Base-by-base conservation (phyloP, 1,139 yeast species). In the Nakaseomyces kungkrabaensis region DNA sequence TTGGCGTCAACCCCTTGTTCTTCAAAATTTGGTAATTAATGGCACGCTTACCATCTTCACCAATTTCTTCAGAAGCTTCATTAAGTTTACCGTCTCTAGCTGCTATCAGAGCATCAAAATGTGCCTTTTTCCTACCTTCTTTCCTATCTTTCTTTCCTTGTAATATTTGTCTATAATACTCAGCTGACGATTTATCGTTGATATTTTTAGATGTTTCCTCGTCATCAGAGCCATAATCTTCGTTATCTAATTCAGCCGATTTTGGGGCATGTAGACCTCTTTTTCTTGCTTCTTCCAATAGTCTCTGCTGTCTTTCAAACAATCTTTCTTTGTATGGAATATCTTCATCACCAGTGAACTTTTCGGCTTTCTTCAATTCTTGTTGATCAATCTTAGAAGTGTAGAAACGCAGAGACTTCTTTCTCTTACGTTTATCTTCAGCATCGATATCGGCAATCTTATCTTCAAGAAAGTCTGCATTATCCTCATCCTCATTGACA, bases 371-470 rank as follows among this genome's bases (percentile, higher is more conserved):
- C 64, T 79, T 80, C 56, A 78, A 76, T 41, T 77, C 80, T 48
- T 86, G 85, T 68, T 86, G 90, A 67, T 89, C 97, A 68, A 92
- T 90, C 70, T 90, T 92, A 53, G 97, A 86, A 1, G 98, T 92
- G 75, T 92, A 92, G 81, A 92, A 94, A 59, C 97, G 82, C 60
- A 92, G 78, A 0, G 95, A 79, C 67, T 81, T 82, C 72, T 85
- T 87, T 62, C 95, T 82, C 43, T 82, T 79, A 51, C 76, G 78
- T 67, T 92, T 89, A 49, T 90, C 98, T 64, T 88, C 95, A 54
- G 78, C 76, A 66, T 92, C 97, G 47, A 88, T 82, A 34, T 83
- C 92, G 48, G 84, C 87, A 42, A 79, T 72, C 17, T 77, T 77
- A 38, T 80, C 72, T 65, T 86, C 95, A 11, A 78, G 72, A 60